phyloP scores from a whole-genome alignment of 805 yeast species.

The Lipomyces chichibuensis region DNA sequence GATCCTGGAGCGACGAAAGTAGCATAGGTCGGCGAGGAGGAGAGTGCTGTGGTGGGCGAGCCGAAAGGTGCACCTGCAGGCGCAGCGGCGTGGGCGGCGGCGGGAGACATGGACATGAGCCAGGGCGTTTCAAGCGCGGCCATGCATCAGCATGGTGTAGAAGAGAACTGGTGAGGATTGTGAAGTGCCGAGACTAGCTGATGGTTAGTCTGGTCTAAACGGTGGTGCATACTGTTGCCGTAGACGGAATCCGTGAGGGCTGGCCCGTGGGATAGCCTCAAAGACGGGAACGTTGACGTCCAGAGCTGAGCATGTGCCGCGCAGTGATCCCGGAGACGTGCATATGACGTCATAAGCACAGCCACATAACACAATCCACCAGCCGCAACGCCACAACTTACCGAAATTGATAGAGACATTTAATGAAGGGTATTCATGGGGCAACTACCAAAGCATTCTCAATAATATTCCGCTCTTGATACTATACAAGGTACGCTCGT shows the following conservation, averaged over 20 bases:
- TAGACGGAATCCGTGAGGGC: too few species aligned
- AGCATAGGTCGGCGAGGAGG: constrained; percentile 43
- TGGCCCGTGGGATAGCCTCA: too few species aligned
- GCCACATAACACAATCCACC: too few species aligned
- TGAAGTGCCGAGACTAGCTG: not conserved
- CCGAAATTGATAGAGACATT: too few species aligned
- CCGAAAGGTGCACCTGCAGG: constrained; percentile 9
- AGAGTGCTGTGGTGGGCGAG: constrained; percentile 20
- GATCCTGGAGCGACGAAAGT: constrained; percentile 45
- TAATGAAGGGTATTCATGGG: too few species aligned
- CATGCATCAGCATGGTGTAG: constrained; percentile 27
- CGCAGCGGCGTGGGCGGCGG: constrained; percentile 27
- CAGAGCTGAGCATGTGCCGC: too few species aligned
- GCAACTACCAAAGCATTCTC: too few species aligned
- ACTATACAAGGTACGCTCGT: constrained; percentile 12
- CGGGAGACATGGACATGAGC: constrained; percentile 30
- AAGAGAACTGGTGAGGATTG: not conserved
- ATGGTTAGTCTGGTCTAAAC: not conserved
- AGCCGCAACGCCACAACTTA: too few species aligned
- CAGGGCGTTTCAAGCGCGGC: constrained; percentile 37
- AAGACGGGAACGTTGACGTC: too few species aligned
- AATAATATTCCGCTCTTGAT: not conserved
- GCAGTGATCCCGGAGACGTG: too few species aligned
- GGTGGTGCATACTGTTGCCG: too few species aligned
- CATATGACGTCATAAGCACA: too few species aligned